A percentile compares a stretch with the other conserved stretches of the same genome.
phyloP scores from a whole-genome alignment of 1,139 yeast genomes.

The Debaryomyces subglobosus region DNA sequence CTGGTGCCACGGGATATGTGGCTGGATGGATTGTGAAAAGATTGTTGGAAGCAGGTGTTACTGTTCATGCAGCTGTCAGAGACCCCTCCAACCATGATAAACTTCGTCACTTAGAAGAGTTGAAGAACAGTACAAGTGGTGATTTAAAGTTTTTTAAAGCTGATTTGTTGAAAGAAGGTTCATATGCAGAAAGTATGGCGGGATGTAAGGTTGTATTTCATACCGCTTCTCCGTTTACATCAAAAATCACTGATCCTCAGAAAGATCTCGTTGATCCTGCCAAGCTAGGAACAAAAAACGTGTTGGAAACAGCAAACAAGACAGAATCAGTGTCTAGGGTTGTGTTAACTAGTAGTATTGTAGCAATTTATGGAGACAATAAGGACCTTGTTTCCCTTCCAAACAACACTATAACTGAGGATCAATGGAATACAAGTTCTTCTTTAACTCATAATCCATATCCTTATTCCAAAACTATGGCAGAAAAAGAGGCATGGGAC shows the following conservation, averaged over 20 bases:
- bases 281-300: constrained; percentile 31
- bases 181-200: not conserved
- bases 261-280: constrained; percentile 30
- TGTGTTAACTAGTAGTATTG: not conserved
- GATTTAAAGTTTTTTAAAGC: constrained; percentile 3
- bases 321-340: not conserved
- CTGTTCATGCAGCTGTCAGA: constrained; percentile 8
- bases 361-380: not conserved
- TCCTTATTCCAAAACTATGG: constrained; percentile 17
- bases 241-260: constrained; percentile 15
- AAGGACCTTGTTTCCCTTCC: not conserved
- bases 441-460: constrained; percentile 3
- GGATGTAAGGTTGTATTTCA: constrained; percentile 11
- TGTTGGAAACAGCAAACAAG: not conserved
- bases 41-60: constrained; percentile 5
- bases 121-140: not conserved
- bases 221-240: constrained; percentile 19
- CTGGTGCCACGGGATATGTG: constrained; percentile 1
- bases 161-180: constrained; percentile 6
- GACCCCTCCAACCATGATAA: constrained; percentile 4
- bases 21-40: constrained; percentile 7
- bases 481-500: constrained; percentile 25
- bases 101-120: constrained; percentile 4
- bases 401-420: not conserved
- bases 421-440: not conserved